Conservation (phyloP, 2,329 filamentous ascomycete species). For the Onygenales sp. region DNA sequence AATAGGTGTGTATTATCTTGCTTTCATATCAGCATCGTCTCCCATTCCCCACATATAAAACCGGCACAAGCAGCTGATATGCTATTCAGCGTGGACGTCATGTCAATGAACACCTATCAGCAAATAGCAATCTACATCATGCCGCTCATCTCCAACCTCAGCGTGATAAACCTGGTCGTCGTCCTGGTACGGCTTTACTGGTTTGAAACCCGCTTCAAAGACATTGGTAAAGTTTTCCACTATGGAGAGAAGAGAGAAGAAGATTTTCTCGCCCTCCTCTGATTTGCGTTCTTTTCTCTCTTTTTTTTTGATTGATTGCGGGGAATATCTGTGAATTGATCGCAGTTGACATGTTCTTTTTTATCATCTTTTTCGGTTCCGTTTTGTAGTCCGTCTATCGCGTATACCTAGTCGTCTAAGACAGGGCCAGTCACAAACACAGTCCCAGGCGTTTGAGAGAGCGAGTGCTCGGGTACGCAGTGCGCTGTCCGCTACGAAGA, state of each 20-base stretch:
- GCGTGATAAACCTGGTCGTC: conserved; percentile 42
- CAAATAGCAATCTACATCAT: conserved; percentile 44
- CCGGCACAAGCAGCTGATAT: neutral
- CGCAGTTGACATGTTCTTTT: neutral
- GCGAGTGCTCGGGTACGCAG: neutral
- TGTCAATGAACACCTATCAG: conserved; percentile 40
- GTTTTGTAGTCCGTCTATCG: neutral
- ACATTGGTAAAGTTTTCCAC: conserved; percentile 20
- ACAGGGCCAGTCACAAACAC: too few species aligned
- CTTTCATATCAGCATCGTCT: neutral
- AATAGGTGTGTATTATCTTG: conserved; percentile 33
- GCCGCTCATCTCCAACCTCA: conserved; percentile 41
- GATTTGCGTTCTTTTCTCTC: too few species aligned
- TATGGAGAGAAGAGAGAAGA: neutral
- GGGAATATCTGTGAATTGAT: neutral
- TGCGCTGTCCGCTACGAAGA: neutral
- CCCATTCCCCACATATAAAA: neutral
- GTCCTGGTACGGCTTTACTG: conserved; percentile 40
- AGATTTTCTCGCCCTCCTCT: too few species aligned
- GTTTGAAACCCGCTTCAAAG: conserved; percentile 40
- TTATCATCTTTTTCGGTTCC: neutral
- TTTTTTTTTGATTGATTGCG: neutral
- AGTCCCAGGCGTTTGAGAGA: neutral
- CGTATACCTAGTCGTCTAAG: too few species aligned
- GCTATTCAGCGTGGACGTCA: conserved; percentile 38